Evolutionary conservation across 371 early-diverging fungal genomes (phyloP).

Genomic region (Entomophthora muscae): DNA sequence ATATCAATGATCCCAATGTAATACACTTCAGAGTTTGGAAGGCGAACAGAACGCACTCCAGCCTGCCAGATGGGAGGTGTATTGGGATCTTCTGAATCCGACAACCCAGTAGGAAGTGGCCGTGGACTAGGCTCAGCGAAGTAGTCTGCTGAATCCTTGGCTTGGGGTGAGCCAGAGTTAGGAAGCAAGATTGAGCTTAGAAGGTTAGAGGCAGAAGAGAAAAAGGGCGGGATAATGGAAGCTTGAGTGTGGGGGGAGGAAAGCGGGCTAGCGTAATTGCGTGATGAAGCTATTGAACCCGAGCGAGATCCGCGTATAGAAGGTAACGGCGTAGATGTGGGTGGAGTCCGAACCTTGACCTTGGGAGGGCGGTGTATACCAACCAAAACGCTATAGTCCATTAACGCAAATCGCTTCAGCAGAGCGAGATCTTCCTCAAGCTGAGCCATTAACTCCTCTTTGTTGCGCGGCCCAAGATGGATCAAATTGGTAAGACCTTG

Average conservation of each 20-base stretch:
- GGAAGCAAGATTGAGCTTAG: conserved; percentile 5
- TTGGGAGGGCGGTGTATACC: conserved; percentile 5
- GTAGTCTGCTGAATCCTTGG: not conserved
- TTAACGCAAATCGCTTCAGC: conserved; percentile 25
- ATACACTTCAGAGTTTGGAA: conserved; percentile 21
- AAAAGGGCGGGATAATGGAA: conserved; percentile 6
- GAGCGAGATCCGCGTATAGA: not conserved
- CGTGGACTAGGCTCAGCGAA: not conserved
- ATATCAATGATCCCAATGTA: conserved; percentile 35
- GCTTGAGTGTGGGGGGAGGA: conserved; percentile 2
- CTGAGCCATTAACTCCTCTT: conserved; percentile 18
- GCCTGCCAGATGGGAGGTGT: conserved; percentile 12
- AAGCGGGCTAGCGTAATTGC: conserved; percentile 2
- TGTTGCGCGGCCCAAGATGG: conserved; percentile 17
- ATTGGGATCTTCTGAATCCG: not conserved
- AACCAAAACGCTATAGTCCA: conserved; percentile 27
- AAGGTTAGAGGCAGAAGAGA: conserved; percentile 5
- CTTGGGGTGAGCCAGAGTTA: not conserved
- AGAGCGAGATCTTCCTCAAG: conserved; percentile 23
- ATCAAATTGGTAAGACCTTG: conserved; percentile 19
- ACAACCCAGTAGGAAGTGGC: not conserved
- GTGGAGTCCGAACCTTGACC: not conserved
- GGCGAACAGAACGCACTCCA: conserved; percentile 13
- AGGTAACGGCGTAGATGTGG: not conserved
- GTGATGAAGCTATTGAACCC: not conserved